Conservation (phyloP, 768 basidiomycete genomes). For the Leccinum subgranulosum region DNA sequence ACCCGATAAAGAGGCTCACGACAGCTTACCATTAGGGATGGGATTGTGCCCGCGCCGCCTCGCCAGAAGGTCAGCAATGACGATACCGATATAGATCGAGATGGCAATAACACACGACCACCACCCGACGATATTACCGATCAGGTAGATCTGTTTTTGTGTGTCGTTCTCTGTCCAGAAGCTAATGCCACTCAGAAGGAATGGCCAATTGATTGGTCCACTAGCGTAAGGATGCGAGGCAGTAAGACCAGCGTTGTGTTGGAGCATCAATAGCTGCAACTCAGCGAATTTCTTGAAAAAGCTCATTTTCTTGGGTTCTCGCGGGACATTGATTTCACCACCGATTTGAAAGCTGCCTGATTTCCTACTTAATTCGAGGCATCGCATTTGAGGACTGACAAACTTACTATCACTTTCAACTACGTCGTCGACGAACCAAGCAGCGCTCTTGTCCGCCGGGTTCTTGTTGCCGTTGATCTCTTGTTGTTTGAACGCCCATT, state of each 20-base stretch:
- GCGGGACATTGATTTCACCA: constrained; percentile 46
- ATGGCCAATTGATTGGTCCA: constrained; percentile 97
- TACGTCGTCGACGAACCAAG: constrained; percentile 89
- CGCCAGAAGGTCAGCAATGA: constrained; percentile 87
- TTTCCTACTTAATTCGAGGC: constrained; percentile 32
- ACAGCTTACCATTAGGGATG: constrained; percentile 77
- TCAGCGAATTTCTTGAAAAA: constrained; percentile 96
- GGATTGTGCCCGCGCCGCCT: constrained; percentile 82
- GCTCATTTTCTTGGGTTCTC: constrained; percentile 75
- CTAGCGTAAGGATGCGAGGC: constrained; percentile 98
- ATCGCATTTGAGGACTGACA: background rate
- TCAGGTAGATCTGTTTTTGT: constrained; percentile 93
- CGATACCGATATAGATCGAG: constrained; percentile 84
- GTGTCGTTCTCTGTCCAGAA: constrained; percentile 92
- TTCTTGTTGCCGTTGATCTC: constrained; percentile 99
- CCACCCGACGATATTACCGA: constrained; percentile 93
- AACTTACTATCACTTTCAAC: constrained; percentile 66
- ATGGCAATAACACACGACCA: constrained; percentile 88
- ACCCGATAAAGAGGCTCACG: background rate
- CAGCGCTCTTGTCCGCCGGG: constrained; percentile 71
- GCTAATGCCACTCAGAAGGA: constrained; percentile 92
- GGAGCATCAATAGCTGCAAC: constrained; percentile 91
- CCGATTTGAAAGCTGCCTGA: constrained; percentile 53
- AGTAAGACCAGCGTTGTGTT: constrained; percentile 98
- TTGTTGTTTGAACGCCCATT: constrained; percentile 97